Percentiles rank a stretch among this genome's conserved stretches.
Evolutionary conservation across 176 grass and related monocot genomes (phyloP).

Genomic region (Hordeum marinum): DNA sequence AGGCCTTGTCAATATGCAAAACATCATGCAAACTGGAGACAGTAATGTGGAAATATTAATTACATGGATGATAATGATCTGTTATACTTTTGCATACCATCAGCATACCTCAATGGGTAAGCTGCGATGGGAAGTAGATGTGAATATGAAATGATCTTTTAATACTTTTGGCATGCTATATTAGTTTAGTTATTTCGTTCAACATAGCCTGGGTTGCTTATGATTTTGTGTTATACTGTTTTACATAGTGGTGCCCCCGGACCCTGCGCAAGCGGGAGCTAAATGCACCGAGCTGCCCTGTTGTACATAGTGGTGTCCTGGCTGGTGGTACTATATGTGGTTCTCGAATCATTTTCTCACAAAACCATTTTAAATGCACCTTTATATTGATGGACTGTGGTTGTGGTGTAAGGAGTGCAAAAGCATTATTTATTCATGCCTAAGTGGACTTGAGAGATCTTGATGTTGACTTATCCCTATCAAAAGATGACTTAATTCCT

Average conservation of each 20-base stretch:
- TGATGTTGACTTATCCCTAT: neutral
- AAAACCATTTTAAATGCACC: neutral
- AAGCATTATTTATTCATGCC: neutral
- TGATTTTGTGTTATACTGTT: neutral
- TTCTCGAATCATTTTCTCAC: neutral
- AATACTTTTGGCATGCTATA: neutral
- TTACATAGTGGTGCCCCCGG: neutral
- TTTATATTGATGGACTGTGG: neutral
- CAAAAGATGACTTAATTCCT: slow-evolving; percentile 1
- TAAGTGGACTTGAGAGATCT: neutral
- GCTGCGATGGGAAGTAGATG: neutral
- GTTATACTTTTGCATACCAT: neutral
- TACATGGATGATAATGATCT: neutral
- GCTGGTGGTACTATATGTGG: neutral
- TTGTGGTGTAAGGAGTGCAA: neutral
- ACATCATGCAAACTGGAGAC: neutral
- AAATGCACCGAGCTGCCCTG: neutral
- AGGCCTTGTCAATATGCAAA: neutral
- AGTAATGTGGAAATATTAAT: neutral
- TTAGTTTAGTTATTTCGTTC: neutral
- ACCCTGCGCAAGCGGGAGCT: no score
- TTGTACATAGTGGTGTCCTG: neutral
- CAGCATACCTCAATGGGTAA: neutral
- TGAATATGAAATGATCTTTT: neutral
- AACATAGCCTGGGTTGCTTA: neutral